These are phyloP conservation scores for Pseudogymnoascus verrucosus DNA, from an alignment of 2,329 filamentous ascomycete species.

Conservation along the genomic window DNA sequence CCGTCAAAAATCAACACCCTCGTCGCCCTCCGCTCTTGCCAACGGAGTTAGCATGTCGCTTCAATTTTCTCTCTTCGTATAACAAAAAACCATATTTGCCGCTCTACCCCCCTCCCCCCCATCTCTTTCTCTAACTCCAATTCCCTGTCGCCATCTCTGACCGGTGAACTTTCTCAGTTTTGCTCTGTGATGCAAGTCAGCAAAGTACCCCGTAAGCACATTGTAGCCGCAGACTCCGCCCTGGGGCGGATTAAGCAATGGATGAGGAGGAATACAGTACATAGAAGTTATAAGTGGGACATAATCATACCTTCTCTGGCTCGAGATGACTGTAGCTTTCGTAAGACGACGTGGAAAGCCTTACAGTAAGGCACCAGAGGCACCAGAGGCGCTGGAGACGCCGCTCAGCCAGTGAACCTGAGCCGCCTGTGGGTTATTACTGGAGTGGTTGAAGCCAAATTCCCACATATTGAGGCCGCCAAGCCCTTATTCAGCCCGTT, in stretches of 20 bases:
- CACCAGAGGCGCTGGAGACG: background rate
- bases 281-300: background rate
- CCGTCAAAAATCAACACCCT: background rate
- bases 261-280: background rate
- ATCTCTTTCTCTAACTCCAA: background rate
- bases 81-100: conserved; percentile 1
- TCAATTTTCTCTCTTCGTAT: conserved; percentile 3
- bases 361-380: background rate
- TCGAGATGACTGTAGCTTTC: background rate
- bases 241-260: background rate
- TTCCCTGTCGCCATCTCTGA: background rate
- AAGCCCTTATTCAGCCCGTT: background rate
- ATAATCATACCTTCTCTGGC: background rate
- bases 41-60: background rate
- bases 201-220: background rate
- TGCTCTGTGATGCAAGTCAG: background rate
- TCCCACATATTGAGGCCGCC: background rate
- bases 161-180: background rate
- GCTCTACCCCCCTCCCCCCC: background rate
- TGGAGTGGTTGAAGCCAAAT: background rate
- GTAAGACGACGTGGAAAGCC: background rate
- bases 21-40: background rate
- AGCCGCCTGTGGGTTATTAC: background rate
- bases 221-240: background rate
- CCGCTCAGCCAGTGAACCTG: background rate